Evolutionary conservation across 139 green algal species (phyloP), one percentile per base, ranked within the genome.

Genomic region (Coelastrella sp.): DNA sequence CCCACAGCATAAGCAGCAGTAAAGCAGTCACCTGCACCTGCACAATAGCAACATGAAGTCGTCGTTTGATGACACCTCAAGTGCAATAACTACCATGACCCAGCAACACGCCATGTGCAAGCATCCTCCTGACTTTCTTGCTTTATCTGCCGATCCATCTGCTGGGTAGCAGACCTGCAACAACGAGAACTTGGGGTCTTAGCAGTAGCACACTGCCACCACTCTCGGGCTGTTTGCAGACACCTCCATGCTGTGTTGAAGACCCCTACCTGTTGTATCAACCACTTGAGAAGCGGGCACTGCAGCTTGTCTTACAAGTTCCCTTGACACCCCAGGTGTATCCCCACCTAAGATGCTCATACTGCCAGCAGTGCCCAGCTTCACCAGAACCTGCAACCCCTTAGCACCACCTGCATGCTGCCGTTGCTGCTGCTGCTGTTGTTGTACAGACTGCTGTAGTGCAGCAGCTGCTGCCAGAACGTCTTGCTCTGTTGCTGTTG

Each of bases 21-120:
- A 91, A 98, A 99, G 91, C 94, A 98, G 85, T 99, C 96, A 3
- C 96, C 96, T 8, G 96, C 96, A 27, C 96, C 96, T 90, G 84
- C 51, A 94, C 98, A 74, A 27, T 30, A 72, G 59, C 59, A 67
- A 15, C 59, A 67, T n/a, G n/a, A n/a, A n/a, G n/a, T n/a, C n/a
- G n/a, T n/a, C n/a, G n/a, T n/a, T n/a, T n/a, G n/a, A n/a, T n/a
- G n/a, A n/a, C n/a, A n/a, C n/a, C n/a, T n/a, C n/a, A n/a, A n/a
- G n/a, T n/a, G n/a, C n/a, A n/a, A n/a, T n/a, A n/a, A n/a, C n/a
- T n/a, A n/a, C n/a, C n/a, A n/a, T n/a, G n/a, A n/a, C n/a, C n/a
- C n/a, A n/a, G n/a, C n/a, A n/a, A n/a, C n/a, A n/a, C n/a, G n/a
- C n/a, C n/a, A n/a, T n/a, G n/a, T n/a, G n/a, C n/a, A n/a, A n/a